A percentile compares a stretch with the other conserved stretches of the same genome.
These are phyloP conservation scores for Venturia effusa DNA, from an alignment of 2,329 filamentous ascomycete genomes.

Conservation along the genomic window DNA sequence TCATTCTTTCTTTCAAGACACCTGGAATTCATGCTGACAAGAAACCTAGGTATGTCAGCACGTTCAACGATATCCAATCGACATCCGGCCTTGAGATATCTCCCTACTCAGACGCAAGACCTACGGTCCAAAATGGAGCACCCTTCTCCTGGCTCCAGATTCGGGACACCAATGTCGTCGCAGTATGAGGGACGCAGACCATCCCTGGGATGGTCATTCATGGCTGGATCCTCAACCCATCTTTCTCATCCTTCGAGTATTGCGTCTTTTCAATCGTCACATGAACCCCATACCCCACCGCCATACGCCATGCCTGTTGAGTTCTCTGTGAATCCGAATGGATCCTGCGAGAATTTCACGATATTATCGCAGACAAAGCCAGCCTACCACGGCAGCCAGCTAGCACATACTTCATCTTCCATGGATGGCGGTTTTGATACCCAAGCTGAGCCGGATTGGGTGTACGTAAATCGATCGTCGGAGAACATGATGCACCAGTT, in stretches of 20 bases:
- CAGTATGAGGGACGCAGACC: not conserved
- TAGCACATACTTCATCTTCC: not conserved
- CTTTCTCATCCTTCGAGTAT: constrained; percentile 1
- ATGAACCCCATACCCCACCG: not conserved
- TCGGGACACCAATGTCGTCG: constrained; percentile 4
- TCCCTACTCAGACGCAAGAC: not conserved
- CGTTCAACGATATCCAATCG: not conserved
- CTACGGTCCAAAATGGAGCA: not conserved
- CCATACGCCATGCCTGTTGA: not conserved
- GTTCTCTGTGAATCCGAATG: not conserved
- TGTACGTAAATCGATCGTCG: not conserved
- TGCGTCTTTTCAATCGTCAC: not conserved
- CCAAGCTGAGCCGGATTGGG: not conserved
- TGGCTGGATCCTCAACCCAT: not conserved
- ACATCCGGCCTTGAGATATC: not conserved
- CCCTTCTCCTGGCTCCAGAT: not conserved
- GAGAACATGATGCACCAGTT: not conserved
- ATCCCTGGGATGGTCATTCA: constrained; percentile 1
- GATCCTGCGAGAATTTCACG: not conserved
- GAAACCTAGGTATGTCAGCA: not conserved
- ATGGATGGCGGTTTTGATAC: not conserved
- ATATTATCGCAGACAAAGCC: not conserved
- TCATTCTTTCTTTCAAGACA: not conserved
- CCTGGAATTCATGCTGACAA: not conserved
- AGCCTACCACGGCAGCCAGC: not conserved